phyloP scores from a whole-genome alignment of 202 grass and related monocot species.

The Bolboschoenoplectus hybrid region DNA sequence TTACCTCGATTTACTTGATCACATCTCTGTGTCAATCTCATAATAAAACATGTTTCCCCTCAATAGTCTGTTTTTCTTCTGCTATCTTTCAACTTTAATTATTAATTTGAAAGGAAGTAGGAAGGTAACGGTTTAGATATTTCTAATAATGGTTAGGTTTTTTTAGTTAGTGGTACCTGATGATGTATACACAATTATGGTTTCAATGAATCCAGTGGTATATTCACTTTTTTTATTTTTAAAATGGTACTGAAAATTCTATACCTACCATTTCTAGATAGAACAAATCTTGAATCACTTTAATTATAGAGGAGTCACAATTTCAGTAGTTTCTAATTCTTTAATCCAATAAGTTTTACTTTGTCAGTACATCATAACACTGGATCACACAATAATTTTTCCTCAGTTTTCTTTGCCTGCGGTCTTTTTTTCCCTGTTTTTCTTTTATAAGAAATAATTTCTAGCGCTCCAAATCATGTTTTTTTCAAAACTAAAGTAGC shows the following conservation, averaged over 20 bases:
- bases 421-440: no score
- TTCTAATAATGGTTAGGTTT: no score
- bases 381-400: no score
- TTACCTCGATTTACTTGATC: not conserved
- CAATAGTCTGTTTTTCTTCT: no score
- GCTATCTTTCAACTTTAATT: no score
- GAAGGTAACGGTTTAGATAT: no score
- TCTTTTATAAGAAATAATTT: not conserved
- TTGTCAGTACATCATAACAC: not conserved
- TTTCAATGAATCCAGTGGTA: not conserved
- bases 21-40: no score
- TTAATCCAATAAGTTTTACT: not conserved
- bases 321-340: conserved; percentile 6
- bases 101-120: no score
- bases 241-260: not conserved
- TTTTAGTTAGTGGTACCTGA: no score
- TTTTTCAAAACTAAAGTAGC: not conserved
- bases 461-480: not conserved
- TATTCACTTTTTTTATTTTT: not conserved
- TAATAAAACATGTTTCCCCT: no score
- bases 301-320: not conserved
- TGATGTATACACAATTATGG: not conserved
- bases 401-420: no score
- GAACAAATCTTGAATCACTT: not conserved
- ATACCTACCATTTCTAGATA: not conserved